phyloP scores from a whole-genome alignment of 768 basidiomycete genomes.

The Panaeolus cyanescens region DNA sequence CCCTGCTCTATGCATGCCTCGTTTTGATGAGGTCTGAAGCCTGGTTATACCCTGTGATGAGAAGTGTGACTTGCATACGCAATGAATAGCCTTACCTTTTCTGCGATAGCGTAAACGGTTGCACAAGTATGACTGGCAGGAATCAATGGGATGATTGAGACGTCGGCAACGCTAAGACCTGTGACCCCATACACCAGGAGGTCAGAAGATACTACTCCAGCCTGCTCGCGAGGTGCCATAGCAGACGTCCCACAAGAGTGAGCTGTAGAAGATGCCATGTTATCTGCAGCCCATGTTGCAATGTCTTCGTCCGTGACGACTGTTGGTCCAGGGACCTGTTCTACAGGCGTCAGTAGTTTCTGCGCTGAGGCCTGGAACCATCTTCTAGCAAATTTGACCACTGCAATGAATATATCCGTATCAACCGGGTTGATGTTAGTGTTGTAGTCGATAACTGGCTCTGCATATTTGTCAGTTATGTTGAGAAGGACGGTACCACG shows the following conservation, averaged over 20 bases:
- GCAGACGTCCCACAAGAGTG: slow-evolving; percentile 9
- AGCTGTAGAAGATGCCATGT: neutral
- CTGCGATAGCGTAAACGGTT: slow-evolving; percentile 11
- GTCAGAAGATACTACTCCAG: slow-evolving; percentile 9
- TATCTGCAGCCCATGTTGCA: neutral
- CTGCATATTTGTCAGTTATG: slow-evolving; percentile 8
- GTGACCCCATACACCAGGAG: slow-evolving; percentile 12
- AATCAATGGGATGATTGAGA: slow-evolving; percentile 13
- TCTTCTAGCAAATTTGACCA: slow-evolving; percentile 5
- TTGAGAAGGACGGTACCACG: slow-evolving; percentile 13
- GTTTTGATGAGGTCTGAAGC: slow-evolving; percentile 9
- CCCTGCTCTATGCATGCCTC: no score
- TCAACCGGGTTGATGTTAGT: slow-evolving; percentile 12
- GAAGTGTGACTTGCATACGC: neutral
- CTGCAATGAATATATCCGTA: slow-evolving; percentile 6
- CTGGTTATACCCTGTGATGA: neutral
- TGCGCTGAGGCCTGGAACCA: slow-evolving; percentile 6
- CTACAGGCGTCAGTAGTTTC: slow-evolving; percentile 4
- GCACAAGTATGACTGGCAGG: slow-evolving; percentile 10
- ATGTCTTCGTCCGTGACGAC: slow-evolving; percentile 5
- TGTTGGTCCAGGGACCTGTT: slow-evolving; percentile 3
- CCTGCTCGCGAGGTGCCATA: slow-evolving; percentile 6
- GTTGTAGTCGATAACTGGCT: slow-evolving; percentile 12
- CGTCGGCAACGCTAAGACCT: slow-evolving; percentile 11
- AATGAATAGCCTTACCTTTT: neutral